Conservation (phyloP, 129 eudicot genomes). For the Smallanthus sonchifolius region DNA sequence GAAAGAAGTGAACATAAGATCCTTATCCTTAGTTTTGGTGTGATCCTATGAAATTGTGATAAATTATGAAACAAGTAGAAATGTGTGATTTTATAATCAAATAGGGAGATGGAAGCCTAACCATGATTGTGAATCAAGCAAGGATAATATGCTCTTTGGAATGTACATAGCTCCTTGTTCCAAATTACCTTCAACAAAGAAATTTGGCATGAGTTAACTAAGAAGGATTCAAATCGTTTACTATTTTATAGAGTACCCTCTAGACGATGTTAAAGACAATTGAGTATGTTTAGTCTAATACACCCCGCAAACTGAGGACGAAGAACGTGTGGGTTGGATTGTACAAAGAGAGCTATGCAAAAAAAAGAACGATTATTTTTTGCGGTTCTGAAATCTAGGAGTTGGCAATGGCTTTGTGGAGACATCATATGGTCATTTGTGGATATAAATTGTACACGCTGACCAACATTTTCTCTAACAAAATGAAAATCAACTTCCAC, state of each 20-base stretch:
- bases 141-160: slow-evolving; percentile 46
- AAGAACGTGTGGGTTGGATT: not conserved
- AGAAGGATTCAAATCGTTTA: not conserved
- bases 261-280: not conserved
- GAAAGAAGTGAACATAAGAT: slow-evolving; percentile 51
- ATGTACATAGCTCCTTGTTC: slow-evolving; percentile 55
- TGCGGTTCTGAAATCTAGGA: no score
- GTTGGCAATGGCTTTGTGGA: not conserved
- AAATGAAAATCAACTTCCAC: not conserved
- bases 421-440: not conserved
- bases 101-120: slow-evolving; percentile 28
- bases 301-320: not conserved
- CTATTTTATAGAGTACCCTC: not conserved
- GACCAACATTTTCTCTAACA: not conserved
- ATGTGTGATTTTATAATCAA: not conserved
- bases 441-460: not conserved
- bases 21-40: slow-evolving; percentile 40
- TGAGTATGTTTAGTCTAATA: not conserved
- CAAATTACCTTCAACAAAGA: slow-evolving; percentile 41
- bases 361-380: no score
- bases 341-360: not conserved
- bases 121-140: slow-evolving; percentile 65
- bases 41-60: slow-evolving; percentile 39
- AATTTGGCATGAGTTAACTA: slow-evolving; percentile 15
- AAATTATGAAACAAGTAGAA: slow-evolving; percentile 5